Evolutionary conservation across 306 rosid species (phyloP), one percentile per base, ranked within the genome.

Genomic region (Castanea crenata): DNA sequence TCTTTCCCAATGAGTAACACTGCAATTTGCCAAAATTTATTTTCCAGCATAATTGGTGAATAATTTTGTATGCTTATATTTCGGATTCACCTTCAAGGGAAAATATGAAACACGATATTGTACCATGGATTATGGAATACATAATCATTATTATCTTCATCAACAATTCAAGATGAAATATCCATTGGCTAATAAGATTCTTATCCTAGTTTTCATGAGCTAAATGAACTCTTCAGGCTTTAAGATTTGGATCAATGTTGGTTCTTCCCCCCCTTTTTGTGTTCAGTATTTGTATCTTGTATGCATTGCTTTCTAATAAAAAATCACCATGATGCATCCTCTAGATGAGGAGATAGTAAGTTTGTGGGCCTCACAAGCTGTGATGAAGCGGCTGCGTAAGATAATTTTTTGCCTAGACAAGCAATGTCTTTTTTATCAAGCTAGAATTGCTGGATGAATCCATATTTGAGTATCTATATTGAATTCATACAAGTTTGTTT

Each of bases 31-130:
- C 72, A 25, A 46, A 68, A 19, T 3, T 44, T 75, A 46, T 44
- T 73, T 67, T 75, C 18, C 19, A 25, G 9, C 38, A 23, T 41
- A 74, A 69, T 78, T 79, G 77, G 61, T 78, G 82, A 68, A 74
- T 55, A 15, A 73, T 71, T 75, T 68, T 34, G 57, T 78, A 61
- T 61, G 69, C 75, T 65, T 44, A 61, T 71, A 59, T 38, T 67
- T 73, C 29, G 31, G 58, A 58, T 38, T 76, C 68, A 54, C 46
- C 77, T 52, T 23, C 14, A 3, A 8, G n/a, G 55, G 31, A 76
- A 62, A 21, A 52, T 52, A 49, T 52, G 62, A 52, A 27, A 63
- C 31, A 13, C 1, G 35, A 27, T 62, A 25, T 62, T 62, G 69
- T 62, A 62, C 38, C 38, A 4, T 62, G 35, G 38, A 32, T 25